These are phyloP conservation scores for Haplosporangium sp. DNA, from an alignment of 371 early-diverging fungal genomes.

Conservation along the genomic window DNA sequence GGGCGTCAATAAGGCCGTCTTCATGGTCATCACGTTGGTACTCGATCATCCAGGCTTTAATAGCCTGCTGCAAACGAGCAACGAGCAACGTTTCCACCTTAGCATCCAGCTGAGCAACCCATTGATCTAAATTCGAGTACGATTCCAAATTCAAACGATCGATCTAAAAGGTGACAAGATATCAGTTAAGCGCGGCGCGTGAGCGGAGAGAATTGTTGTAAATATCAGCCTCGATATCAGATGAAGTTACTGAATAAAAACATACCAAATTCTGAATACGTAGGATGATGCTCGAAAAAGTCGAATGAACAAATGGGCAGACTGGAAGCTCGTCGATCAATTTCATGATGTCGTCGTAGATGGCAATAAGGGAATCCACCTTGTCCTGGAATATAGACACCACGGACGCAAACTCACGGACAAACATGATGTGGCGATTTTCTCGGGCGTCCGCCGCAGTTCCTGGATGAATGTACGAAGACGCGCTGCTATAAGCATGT, in stretches of 20 bases:
- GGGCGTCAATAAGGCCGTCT: slow-evolving; percentile 58
- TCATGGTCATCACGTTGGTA: slow-evolving; percentile 74
- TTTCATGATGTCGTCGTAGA: slow-evolving; percentile 84
- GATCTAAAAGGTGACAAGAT: slow-evolving; percentile 59
- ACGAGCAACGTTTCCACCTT: slow-evolving; percentile 87
- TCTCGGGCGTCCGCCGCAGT: slow-evolving; percentile 74
- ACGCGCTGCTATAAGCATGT: slow-evolving; percentile 12
- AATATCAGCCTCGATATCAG: not conserved
- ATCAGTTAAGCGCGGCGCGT: not conserved
- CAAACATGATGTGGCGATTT: slow-evolving; percentile 92
- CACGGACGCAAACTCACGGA: slow-evolving; percentile 91
- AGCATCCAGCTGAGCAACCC: slow-evolving; percentile 87
- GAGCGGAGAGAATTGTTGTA: not conserved
- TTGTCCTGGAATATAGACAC: slow-evolving; percentile 97
- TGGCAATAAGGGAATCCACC: slow-evolving; percentile 82
- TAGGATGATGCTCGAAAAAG: slow-evolving; percentile 76
- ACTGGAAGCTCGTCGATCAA: slow-evolving; percentile 85
- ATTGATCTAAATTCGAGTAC: slow-evolving; percentile 92
- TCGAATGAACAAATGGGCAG: slow-evolving; percentile 79
- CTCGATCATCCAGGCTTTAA: slow-evolving; percentile 80
- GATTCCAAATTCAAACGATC: slow-evolving; percentile 94
- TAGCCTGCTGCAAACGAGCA: slow-evolving; percentile 81
- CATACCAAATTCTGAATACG: slow-evolving; percentile 85
- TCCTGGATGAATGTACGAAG: slow-evolving; percentile 72
- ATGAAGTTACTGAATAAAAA: slow-evolving; percentile 2